A percentile compares a stretch with the other conserved stretches of the same genome.
Evolutionary conservation across 1,284 basidiomycete genomes (phyloP).

Genomic region (Fomitopsis pinicola): DNA sequence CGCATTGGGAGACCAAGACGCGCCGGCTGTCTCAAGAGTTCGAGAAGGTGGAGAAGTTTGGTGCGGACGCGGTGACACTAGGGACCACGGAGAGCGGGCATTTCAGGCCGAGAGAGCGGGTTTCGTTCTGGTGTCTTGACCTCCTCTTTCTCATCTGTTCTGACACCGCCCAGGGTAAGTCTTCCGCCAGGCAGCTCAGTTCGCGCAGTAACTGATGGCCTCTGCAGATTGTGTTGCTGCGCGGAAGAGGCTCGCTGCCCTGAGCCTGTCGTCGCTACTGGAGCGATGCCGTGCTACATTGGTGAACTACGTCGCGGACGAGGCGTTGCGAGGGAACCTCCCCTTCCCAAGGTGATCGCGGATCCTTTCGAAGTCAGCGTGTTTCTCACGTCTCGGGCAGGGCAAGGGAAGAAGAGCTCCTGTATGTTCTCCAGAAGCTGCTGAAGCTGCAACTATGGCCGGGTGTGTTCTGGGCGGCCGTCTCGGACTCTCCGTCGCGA

Average conservation of each 20-base stretch:
- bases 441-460: constrained; percentile 65
- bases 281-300: constrained; percentile 70
- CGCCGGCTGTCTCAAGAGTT: constrained; percentile 26
- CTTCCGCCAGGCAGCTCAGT: neutral
- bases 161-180: constrained; percentile 52
- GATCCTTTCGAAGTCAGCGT: no score
- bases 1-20: neutral
- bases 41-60: constrained; percentile 34
- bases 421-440: constrained; percentile 81
- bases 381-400: constrained; percentile 33
- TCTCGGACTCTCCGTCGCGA: constrained; percentile 58
- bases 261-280: constrained; percentile 69
- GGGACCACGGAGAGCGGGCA: constrained; percentile 61
- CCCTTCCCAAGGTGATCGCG: constrained; percentile 73
- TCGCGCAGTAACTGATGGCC: neutral
- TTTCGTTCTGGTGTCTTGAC: constrained; percentile 94
- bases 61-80: constrained; percentile 32
- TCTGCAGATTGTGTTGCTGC: constrained; percentile 52
- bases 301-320: constrained; percentile 76
- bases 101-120: constrained; percentile 72
- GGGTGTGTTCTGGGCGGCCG: constrained; percentile 71
- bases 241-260: constrained; percentile 62
- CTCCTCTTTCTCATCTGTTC: constrained; percentile 80
- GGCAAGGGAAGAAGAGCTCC: constrained; percentile 83
- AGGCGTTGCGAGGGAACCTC: constrained; percentile 73